A percentile compares a stretch with the other conserved stretches of the same genome.
phyloP scores from a whole-genome alignment of 2,329 filamentous ascomycete genomes.

The Pestalotiopsis sp. region DNA sequence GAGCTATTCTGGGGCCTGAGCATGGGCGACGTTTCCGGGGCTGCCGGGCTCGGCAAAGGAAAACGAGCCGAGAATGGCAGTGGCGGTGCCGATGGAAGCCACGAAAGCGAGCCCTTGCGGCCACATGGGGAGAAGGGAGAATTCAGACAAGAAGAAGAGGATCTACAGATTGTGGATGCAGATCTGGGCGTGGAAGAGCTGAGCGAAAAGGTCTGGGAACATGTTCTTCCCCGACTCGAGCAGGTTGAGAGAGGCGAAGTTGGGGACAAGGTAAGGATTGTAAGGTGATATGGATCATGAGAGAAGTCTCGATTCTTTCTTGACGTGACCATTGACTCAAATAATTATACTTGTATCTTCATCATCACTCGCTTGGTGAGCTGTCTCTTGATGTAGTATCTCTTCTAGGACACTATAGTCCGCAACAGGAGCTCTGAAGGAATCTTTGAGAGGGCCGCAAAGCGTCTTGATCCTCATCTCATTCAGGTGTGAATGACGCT shows the following conservation, averaged over 20 bases:
- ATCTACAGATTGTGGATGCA: conserved; percentile 58
- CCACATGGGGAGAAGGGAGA: conserved; percentile 27
- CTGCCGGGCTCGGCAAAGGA: conserved; percentile 20
- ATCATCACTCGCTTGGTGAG: too few relatives aligned
- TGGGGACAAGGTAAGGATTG: conserved; percentile 46
- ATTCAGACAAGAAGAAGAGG: conserved; percentile 54
- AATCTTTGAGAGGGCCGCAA: too few relatives aligned
- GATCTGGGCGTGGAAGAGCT: conserved; percentile 59
- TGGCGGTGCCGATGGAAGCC: conserved; percentile 13
- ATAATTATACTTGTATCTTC: too few relatives aligned
- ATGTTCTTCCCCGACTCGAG: conserved; percentile 49
- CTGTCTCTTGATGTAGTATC: too few relatives aligned
- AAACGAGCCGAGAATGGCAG: conserved; percentile 13
- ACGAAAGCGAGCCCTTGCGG: neutral
- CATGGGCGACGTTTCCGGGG: conserved; percentile 44
- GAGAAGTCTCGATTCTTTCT: neutral
- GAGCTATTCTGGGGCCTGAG: conserved; percentile 68
- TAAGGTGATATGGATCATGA: conserved; percentile 25
- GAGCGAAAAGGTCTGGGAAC: conserved; percentile 56
- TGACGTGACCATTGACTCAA: too few relatives aligned
- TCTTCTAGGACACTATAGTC: too few relatives aligned
- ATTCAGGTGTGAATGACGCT: too few relatives aligned
- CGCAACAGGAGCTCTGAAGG: too few relatives aligned
- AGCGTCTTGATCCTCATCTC: too few relatives aligned
- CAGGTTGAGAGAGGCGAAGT: conserved; percentile 53